phyloP scores from a whole-genome alignment of 257 asterid species.

The Plantago elongata region DNA sequence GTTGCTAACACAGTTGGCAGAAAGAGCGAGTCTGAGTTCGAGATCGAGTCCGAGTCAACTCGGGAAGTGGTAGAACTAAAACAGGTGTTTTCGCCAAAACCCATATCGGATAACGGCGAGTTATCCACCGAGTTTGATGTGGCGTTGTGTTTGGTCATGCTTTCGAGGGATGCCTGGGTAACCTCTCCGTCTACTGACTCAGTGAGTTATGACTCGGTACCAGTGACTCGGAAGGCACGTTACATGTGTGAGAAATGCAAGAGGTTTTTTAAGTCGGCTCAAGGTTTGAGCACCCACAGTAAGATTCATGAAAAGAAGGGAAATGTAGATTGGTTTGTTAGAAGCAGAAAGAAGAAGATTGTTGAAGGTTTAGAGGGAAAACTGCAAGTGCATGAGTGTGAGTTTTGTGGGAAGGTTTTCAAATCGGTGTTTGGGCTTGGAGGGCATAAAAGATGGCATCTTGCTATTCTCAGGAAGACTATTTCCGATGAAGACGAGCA shows the following conservation, averaged over 20 bases:
- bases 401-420: neutral
- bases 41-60: neutral
- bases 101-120: neutral
- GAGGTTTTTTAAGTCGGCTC: constrained; percentile 35
- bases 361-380: neutral
- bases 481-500: too few species aligned
- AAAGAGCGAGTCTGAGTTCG: too few species aligned
- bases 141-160: constrained; percentile 61
- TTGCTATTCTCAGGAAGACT: too few species aligned
- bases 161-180: constrained; percentile 51
- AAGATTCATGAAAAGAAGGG: constrained; percentile 22
- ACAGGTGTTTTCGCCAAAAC: too few species aligned
- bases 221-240: neutral
- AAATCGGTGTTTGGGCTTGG: too few species aligned
- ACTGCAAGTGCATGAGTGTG: neutral
- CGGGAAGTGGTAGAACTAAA: constrained; percentile 6
- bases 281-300: constrained; percentile 49
- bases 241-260: constrained; percentile 33
- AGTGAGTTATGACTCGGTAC: too few species aligned
- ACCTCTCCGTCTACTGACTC: neutral
- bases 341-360: neutral
- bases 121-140: constrained; percentile 44
- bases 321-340: too few species aligned
- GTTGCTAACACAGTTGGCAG: neutral
- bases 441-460: too few species aligned